A percentile compares a stretch with the other conserved stretches of the same genome.
Evolutionary conservation across 2,329 filamentous ascomycete species (phyloP).

Genomic region (Penicillium sp.): DNA sequence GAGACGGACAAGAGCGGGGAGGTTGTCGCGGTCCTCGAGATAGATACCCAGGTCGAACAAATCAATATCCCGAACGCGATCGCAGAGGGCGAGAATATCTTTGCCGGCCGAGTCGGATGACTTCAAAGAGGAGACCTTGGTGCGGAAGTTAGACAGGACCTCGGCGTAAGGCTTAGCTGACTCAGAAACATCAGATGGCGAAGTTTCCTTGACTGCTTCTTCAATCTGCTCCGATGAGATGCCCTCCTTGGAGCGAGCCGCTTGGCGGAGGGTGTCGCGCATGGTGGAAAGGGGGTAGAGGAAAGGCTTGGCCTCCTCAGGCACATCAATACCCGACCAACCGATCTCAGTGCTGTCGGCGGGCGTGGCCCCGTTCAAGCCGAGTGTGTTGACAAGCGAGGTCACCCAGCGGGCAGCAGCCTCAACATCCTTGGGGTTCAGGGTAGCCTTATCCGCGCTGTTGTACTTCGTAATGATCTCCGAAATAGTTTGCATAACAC

Average conservation of each 20-base stretch:
- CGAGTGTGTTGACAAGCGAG: slow-evolving; percentile 81
- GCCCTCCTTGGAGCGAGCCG: slow-evolving; percentile 57
- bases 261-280: slow-evolving; percentile 63
- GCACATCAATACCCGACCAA: slow-evolving; percentile 70
- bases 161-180: slow-evolving; percentile 54
- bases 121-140: slow-evolving; percentile 45
- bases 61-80: slow-evolving; percentile 78
- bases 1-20: slow-evolving; percentile 74
- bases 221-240: slow-evolving; percentile 48
- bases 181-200: slow-evolving; percentile 34
- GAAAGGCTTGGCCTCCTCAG: slow-evolving; percentile 63
- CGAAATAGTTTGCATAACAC: slow-evolving; percentile 77
- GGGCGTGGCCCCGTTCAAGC: slow-evolving; percentile 61
- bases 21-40: slow-evolving; percentile 76
- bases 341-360: slow-evolving; percentile 57
- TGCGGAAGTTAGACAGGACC: slow-evolving; percentile 53
- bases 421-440: slow-evolving; percentile 57
- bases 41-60: slow-evolving; percentile 85
- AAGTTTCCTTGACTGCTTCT: slow-evolving; percentile 45
- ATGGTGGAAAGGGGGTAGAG: slow-evolving; percentile 65
- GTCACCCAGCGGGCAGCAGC: slow-evolving; percentile 79
- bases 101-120: slow-evolving; percentile 65
- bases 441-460: slow-evolving; percentile 52
- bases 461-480: slow-evolving; percentile 82
- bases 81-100: slow-evolving; percentile 76